Conservation (phyloP, 805 yeast species). For the Lipomyces mesembrius region DNA sequence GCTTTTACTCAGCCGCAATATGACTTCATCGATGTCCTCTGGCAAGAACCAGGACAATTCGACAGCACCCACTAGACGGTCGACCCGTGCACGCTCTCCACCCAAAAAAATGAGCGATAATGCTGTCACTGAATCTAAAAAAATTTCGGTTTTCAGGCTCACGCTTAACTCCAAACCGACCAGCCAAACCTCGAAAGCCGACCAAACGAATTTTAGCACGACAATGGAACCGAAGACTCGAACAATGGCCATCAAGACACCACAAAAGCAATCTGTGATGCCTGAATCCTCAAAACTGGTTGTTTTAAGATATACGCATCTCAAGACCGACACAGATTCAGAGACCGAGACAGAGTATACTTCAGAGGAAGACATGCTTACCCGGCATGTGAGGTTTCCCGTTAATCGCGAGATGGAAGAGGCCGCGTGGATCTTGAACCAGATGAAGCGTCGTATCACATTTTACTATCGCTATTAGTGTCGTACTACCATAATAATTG, state of each 20-base stretch:
- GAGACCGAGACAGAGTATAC: neutral
- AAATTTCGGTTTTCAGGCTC: neutral
- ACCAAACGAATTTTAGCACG: neutral
- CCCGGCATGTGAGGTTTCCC: neutral
- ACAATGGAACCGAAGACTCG: neutral
- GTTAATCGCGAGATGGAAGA: slow-evolving; percentile 1
- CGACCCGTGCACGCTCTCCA: neutral
- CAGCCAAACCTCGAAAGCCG: neutral
- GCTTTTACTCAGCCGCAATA: neutral
- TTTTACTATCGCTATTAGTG: neutral
- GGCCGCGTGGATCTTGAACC: slow-evolving; percentile 2
- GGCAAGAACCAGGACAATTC: neutral
- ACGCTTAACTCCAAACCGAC: neutral
- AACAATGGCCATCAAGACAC: neutral
- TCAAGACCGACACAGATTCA: neutral
- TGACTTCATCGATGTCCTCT: neutral
- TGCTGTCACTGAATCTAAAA: neutral
- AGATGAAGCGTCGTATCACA: neutral
- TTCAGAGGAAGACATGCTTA: neutral
- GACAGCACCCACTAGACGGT: neutral
- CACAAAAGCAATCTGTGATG: neutral
- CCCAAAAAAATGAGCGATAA: neutral
- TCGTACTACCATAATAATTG: no score
- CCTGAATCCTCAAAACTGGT: neutral
- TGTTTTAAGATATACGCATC: neutral